phyloP scores from a whole-genome alignment of 2,329 filamentous ascomycete genomes.

The Talaromyces funiculosus region DNA sequence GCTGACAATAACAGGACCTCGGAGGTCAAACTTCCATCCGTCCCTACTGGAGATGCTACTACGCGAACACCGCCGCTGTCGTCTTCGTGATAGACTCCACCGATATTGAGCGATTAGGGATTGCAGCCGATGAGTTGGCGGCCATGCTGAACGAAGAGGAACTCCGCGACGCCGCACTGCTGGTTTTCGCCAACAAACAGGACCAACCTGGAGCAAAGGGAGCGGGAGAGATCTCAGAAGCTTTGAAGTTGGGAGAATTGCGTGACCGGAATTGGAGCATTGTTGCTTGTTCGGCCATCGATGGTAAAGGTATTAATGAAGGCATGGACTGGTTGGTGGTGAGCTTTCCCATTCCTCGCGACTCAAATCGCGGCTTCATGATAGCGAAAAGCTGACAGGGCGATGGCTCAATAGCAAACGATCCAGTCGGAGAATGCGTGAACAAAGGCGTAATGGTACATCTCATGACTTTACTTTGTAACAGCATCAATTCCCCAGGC shows the following conservation, averaged over 20 bases:
- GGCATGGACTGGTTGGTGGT: constrained; percentile 99
- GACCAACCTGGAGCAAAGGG: constrained; percentile 96
- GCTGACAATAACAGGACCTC: constrained; percentile 58
- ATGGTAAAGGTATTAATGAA: constrained; percentile 88
- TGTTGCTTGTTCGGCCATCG: constrained; percentile 92
- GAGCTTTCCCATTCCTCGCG: constrained; percentile 31
- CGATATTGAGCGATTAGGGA: constrained; percentile 90
- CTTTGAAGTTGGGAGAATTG: constrained; percentile 79
- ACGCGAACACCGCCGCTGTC: constrained; percentile 95
- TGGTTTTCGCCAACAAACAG: constrained; percentile 99
- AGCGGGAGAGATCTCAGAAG: constrained; percentile 93
- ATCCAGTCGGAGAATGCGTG: constrained; percentile 41
- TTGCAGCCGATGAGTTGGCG: constrained; percentile 83
- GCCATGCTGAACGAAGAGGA: constrained; percentile 98
- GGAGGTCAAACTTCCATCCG: constrained; percentile 98
- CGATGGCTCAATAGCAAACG: constrained; percentile 32
- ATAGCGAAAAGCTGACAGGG: neutral
- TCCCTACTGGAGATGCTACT: constrained; percentile 99
- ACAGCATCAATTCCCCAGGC: constrained; percentile 12
- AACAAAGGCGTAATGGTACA: constrained; percentile 23
- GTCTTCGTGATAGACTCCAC: constrained; percentile 98
- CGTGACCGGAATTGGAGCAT: constrained; percentile 99
- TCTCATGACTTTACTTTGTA: constrained; percentile 13
- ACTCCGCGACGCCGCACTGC: constrained; percentile 79
- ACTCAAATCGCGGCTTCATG: neutral